phyloP scores from a whole-genome alignment of 2,329 filamentous ascomycete genomes.

The Chrysoporthe cubensis region DNA sequence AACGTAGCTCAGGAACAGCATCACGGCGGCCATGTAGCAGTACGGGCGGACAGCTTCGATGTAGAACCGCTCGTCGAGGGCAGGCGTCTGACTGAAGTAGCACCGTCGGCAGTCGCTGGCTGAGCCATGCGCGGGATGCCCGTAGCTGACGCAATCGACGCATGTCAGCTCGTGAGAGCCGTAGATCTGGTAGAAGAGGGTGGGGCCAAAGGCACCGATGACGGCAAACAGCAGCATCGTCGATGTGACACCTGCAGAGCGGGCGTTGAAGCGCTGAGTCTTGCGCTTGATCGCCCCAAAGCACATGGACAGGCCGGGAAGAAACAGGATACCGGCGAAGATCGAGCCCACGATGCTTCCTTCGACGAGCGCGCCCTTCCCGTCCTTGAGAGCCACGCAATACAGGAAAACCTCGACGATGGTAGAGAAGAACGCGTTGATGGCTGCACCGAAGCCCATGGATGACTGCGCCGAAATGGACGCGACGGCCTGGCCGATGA shows the following conservation, averaged over 20 bases:
- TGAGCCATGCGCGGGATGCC: constrained; percentile 41
- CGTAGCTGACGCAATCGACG: constrained; percentile 61
- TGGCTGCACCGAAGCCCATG: constrained; percentile 94
- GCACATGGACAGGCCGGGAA: constrained; percentile 97
- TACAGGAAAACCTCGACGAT: constrained; percentile 98
- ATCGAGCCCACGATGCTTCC: constrained; percentile 98
- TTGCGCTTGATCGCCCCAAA: constrained; percentile 98
- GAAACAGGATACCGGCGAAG: constrained; percentile 92
- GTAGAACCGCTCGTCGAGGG: constrained; percentile 86
- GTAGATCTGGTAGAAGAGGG: constrained; percentile 97
- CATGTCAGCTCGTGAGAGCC: constrained; percentile 96
- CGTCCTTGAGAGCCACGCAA: constrained; percentile 89
- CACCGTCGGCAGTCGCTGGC: constrained; percentile 84
- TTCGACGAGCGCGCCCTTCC: constrained; percentile 91
- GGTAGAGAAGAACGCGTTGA: constrained; percentile 98
- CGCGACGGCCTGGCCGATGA: constrained; percentile 96
- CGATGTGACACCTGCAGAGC: constrained; percentile 92
- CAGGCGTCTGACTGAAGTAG: constrained; percentile 88
- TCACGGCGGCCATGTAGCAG: constrained; percentile 82
- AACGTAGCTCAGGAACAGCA: constrained; percentile 90
- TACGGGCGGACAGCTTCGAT: constrained; percentile 89
- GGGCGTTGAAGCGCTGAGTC: constrained; percentile 97
- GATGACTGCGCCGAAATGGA: constrained; percentile 98
- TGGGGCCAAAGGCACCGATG: constrained; percentile 93
- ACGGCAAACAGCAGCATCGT: constrained; percentile 98